Base-by-base conservation (phyloP, 768 basidiomycete genomes). In the Naganishia onofrii region DNA sequence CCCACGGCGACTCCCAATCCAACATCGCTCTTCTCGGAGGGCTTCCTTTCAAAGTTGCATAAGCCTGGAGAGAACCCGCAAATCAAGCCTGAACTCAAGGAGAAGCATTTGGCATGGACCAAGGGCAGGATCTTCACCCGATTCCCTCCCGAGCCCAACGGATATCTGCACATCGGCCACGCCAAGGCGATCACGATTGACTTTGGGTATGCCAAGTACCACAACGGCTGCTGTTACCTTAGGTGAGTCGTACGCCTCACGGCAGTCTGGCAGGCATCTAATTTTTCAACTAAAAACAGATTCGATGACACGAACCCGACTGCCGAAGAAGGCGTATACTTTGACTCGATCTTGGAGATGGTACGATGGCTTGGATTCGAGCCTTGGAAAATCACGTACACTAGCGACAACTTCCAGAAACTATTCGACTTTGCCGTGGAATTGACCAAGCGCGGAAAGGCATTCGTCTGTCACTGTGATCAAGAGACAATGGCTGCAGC, bases 241-340 rank as follows among this genome's bases (percentile, higher is more conserved):
- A 88, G 96, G 68, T 78, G 42, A 74, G 76, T 69, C 3, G 23
- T 10, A 31, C 21, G 21, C 8, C 3, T n/a, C 12, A 55, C 23
- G 34, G 17, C 29, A 34, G 13, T 31, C 26, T 23, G 7, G n/a
- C 8, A 48, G 15, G 60, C 28, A 42, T 56, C 23, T 51, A 6
- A 17, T 60, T 9, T 60, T 9, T 23, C 26, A 7, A 15, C 21
- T 3, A 1, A 17, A 7, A 23, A 13, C 46, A 78, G 78, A 66
- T 99, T 91, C 76, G 96, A 99, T 78, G 96, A 99, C 81, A 99
- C 96, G 36, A 99, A 99, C 80, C 96, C 96, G 0, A 93, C 96
- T 82, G 93, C 93, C 69, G 96, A 99, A 80, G 96, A 99, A 83
- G 93, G 87, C 42, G 84, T 87, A 73, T 99, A 96, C 81, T 98